A percentile compares a stretch with the other conserved stretches of the same genome.
Evolutionary conservation across 805 yeast genomes (phyloP).

Genomic region (Yarrowia sp.): DNA sequence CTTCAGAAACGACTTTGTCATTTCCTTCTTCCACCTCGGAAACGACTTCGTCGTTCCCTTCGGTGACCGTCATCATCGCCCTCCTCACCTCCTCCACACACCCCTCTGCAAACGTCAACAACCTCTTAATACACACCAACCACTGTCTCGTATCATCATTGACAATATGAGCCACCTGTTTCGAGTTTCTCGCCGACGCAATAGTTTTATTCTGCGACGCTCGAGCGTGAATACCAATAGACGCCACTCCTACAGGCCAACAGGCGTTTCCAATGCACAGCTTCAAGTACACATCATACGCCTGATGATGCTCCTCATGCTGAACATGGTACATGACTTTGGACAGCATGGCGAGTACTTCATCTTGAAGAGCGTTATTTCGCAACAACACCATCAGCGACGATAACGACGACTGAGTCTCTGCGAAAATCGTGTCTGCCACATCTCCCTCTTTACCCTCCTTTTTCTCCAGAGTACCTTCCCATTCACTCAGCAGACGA

Average conservation of each 20-base stretch:
- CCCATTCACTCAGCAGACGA: constrained; percentile 44
- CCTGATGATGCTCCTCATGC: constrained; percentile 47
- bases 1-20: background rate
- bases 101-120: constrained; percentile 56
- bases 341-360: constrained; percentile 53
- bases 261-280: constrained; percentile 84
- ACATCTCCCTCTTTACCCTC: background rate
- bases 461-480: constrained; percentile 35
- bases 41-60: background rate
- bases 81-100: background rate
- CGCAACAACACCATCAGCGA: constrained; percentile 58
- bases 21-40: background rate
- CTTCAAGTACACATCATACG: constrained; percentile 68
- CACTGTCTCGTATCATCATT: constrained; percentile 76
- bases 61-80: background rate
- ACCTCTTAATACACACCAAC: constrained; percentile 71
- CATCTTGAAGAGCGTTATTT: constrained; percentile 41
- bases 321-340: constrained; percentile 65
- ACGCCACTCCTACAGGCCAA: constrained; percentile 86
- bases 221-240: constrained; percentile 77
- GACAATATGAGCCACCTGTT: constrained; percentile 65
- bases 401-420: constrained; percentile 50
- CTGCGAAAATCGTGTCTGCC: constrained; percentile 40
- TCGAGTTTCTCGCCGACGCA: constrained; percentile 41
- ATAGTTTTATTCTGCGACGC: constrained; percentile 56